A percentile compares a stretch with the other conserved stretches of the same genome.
Evolutionary conservation across 495 filamentous ascomycete genomes (phyloP).

Genomic region (Xylaria curta): DNA sequence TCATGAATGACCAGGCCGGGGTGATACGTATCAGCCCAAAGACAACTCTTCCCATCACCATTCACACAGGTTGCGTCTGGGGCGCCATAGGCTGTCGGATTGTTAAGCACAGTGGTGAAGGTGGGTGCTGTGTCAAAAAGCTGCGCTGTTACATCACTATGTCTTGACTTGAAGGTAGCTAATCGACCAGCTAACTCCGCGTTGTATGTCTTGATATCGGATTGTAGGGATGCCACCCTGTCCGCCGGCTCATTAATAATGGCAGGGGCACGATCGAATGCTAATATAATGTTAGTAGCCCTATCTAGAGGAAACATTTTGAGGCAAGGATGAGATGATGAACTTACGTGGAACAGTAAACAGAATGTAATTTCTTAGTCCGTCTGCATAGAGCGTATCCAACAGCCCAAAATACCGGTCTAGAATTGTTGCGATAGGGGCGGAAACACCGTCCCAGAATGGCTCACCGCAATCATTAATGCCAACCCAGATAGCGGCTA

Average conservation of each 20-base stretch:
- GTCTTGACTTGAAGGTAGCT: conserved; percentile 36
- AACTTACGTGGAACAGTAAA: conserved; percentile 62
- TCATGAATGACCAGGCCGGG: conserved; percentile 49
- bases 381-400: conserved; percentile 58
- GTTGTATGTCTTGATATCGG: conserved; percentile 42
- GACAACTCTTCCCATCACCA: conserved; percentile 48
- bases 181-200: conserved; percentile 32
- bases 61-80: conserved; percentile 53
- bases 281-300: conserved; percentile 10
- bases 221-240: conserved; percentile 15
- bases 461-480: conserved; percentile 69
- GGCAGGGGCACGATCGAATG: conserved; percentile 20
- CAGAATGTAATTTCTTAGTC: conserved; percentile 69
- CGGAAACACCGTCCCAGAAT: conserved; percentile 47
- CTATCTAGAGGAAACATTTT: neutral
- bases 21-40: conserved; percentile 57
- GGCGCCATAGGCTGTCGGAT: conserved; percentile 52
- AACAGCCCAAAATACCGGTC: conserved; percentile 54
- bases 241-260: conserved; percentile 2
- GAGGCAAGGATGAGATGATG: neutral
- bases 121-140: conserved; percentile 48
- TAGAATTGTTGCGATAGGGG: conserved; percentile 53
- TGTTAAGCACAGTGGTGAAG: conserved; percentile 49
- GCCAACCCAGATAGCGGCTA: conserved; percentile 69
- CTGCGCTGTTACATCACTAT: conserved; percentile 39